A percentile compares a stretch with the other conserved stretches of the same genome.
These are phyloP conservation scores for Paraphoma chrysanthemicola DNA, from an alignment of 2,329 filamentous ascomycete species.

Conservation along the genomic window DNA sequence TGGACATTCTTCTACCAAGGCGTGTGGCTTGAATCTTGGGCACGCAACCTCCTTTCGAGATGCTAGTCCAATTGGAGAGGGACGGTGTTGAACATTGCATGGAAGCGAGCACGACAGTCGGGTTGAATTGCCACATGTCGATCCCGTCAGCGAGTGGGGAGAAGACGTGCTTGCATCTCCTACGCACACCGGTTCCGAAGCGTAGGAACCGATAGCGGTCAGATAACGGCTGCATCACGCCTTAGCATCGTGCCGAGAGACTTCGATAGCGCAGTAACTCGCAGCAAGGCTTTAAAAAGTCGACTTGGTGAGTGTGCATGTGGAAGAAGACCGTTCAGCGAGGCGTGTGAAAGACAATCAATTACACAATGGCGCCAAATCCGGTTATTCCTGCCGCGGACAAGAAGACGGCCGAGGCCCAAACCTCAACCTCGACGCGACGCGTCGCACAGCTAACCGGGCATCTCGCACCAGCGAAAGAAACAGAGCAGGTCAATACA, in stretches of 20 bases:
- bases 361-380: conserved; percentile 24
- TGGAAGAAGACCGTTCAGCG: neutral
- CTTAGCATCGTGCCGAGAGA: neutral
- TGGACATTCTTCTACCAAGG: neutral
- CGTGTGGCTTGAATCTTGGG: neutral
- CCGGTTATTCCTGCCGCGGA: conserved; percentile 16
- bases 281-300: conserved; percentile 10
- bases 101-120: conserved; percentile 19
- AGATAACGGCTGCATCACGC: conserved; percentile 13
- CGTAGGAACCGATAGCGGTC: conserved; percentile 13
- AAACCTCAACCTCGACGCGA: conserved; percentile 23
- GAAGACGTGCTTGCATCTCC: conserved; percentile 38
- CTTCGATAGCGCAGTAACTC: neutral
- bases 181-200: conserved; percentile 9
- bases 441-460: conserved; percentile 35
- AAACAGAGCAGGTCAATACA: conserved; percentile 21
- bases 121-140: conserved; percentile 14
- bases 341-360: neutral
- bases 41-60: neutral
- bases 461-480: conserved; percentile 28
- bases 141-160: conserved; percentile 39
- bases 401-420: conserved; percentile 14
- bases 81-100: conserved; percentile 5
- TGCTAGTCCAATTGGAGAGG: no score
- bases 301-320: neutral